Conservation (phyloP, 2,329 filamentous ascomycete genomes). For the Bertia moriformis region DNA sequence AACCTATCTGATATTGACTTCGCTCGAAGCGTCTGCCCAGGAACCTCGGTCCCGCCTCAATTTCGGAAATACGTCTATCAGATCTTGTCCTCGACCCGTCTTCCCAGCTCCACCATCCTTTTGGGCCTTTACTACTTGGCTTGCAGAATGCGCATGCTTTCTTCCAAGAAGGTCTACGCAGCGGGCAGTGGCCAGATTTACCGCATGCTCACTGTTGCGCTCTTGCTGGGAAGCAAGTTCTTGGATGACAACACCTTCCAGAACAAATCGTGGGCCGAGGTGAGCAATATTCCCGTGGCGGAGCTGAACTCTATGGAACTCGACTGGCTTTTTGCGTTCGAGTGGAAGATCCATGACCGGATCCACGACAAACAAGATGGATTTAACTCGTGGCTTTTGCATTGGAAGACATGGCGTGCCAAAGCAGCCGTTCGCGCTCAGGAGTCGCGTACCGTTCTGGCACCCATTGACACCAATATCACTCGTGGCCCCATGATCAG, state of each 20-base stretch:
- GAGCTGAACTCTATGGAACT: conserved; percentile 56
- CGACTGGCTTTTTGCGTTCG: conserved; percentile 53
- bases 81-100: conserved; percentile 56
- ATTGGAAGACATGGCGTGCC: conserved; percentile 50
- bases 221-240: conserved; percentile 64
- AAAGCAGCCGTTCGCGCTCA: background rate
- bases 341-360: conserved; percentile 50
- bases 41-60: conserved; percentile 39
- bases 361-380: conserved; percentile 48
- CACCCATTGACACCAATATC: background rate
- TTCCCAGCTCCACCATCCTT: conserved; percentile 59
- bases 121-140: conserved; percentile 58
- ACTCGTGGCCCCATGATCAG: too few relatives aligned
- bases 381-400: conserved; percentile 47
- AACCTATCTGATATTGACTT: conserved; percentile 48
- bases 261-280: conserved; percentile 65
- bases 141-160: conserved; percentile 44
- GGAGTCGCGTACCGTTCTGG: background rate
- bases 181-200: conserved; percentile 43
- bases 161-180: conserved; percentile 23
- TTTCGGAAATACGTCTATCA: conserved; percentile 64
- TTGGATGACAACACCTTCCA: conserved; percentile 68
- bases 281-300: conserved; percentile 54
- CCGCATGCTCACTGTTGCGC: conserved; percentile 52
- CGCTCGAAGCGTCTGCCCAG: conserved; percentile 46